These are phyloP conservation scores for Ilyonectria sp. DNA, from an alignment of 2,329 filamentous ascomycete genomes.

Conservation along the genomic window DNA sequence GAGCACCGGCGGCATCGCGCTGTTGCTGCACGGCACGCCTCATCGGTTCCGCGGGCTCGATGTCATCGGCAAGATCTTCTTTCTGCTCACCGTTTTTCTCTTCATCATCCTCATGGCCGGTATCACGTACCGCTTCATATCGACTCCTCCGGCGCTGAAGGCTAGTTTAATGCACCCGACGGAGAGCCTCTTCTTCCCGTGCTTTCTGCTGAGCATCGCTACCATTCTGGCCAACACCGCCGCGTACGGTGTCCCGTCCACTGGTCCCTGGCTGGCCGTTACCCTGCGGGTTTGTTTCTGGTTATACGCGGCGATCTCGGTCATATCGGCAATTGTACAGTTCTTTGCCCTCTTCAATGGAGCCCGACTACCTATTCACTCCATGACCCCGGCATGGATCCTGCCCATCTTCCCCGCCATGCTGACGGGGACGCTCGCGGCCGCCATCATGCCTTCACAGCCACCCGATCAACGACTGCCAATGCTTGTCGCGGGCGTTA, in stretches of 20 bases:
- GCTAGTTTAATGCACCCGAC: conserved; percentile 59
- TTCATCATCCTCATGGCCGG: conserved; percentile 65
- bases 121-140: conserved; percentile 71
- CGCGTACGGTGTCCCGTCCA: conserved; percentile 69
- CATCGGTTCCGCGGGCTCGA: conserved; percentile 63
- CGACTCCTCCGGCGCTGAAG: conserved; percentile 71
- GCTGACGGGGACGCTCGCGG: conserved; percentile 47
- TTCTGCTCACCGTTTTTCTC: conserved; percentile 65
- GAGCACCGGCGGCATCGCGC: conserved; percentile 53
- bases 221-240: conserved; percentile 76
- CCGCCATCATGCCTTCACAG: conserved; percentile 44
- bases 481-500: conserved; percentile 46
- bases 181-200: conserved; percentile 76
- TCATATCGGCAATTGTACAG: conserved; percentile 43
- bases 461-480: conserved; percentile 44
- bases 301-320: conserved; percentile 61
- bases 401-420: conserved; percentile 50
- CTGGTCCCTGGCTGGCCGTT: conserved; percentile 64
- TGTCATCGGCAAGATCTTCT: conserved; percentile 63
- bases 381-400: conserved; percentile 50
- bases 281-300: conserved; percentile 66
- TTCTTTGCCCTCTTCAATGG: conserved; percentile 51
- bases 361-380: conserved; percentile 45
- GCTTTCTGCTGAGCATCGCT: conserved; percentile 74
- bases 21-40: conserved; percentile 53